Evolutionary conservation across 805 yeast genomes (phyloP).

Genomic region (Suhomyces faveliae): DNA sequence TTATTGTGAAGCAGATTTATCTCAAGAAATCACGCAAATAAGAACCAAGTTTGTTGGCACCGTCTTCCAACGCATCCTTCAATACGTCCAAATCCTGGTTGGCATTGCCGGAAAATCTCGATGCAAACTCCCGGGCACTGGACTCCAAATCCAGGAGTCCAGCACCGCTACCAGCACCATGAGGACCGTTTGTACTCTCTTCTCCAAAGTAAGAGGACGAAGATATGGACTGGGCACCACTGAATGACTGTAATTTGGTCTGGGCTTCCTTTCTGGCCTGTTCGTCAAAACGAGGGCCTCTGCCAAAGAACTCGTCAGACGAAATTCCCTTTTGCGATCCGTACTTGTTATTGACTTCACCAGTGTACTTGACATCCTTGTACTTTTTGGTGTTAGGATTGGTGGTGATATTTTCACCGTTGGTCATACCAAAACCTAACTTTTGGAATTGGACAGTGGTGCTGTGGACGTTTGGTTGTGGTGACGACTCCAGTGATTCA

Average conservation of each 20-base stretch:
- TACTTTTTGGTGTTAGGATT: conserved; percentile 42
- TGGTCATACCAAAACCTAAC: conserved; percentile 88
- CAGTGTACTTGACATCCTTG: conserved; percentile 63
- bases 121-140: conserved; percentile 61
- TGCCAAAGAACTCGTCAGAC: conserved; percentile 91
- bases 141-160: conserved; percentile 51
- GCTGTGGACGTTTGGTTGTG: conserved; percentile 34
- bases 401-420: conserved; percentile 52
- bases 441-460: conserved; percentile 73
- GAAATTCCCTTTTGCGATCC: conserved; percentile 93
- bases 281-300: conserved; percentile 76
- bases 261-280: conserved; percentile 76
- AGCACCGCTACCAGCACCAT: conserved; percentile 26
- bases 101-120: conserved; percentile 70
- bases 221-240: conserved; percentile 87
- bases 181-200: conserved; percentile 35
- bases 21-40: conserved; percentile 83
- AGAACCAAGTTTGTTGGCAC: conserved; percentile 85
- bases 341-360: conserved; percentile 71
- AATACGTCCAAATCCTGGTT: conserved; percentile 85
- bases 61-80: conserved; percentile 90
- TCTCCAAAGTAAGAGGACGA: conserved; percentile 92
- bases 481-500: conserved; percentile 1
- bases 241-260: conserved; percentile 74
- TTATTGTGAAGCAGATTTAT: no score